Evolutionary conservation across 2,329 filamentous ascomycete species (phyloP).

Genomic region (Pyrenochaeta sp.): DNA sequence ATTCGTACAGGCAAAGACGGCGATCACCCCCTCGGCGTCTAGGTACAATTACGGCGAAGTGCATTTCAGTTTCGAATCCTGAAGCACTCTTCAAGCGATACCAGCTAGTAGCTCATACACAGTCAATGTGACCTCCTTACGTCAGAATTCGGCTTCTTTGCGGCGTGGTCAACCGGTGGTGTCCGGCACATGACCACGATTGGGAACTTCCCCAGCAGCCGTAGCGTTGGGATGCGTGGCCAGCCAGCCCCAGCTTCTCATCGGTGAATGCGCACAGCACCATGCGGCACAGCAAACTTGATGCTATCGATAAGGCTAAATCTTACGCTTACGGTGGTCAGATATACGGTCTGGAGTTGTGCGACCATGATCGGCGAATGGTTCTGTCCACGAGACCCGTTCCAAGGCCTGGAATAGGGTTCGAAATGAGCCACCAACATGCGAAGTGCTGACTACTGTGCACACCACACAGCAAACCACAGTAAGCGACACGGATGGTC

Average conservation of each 20-base stretch:
- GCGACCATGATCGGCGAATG: conserved; percentile 5
- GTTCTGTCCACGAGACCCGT: conserved; percentile 13
- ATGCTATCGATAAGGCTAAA: conserved; percentile 12
- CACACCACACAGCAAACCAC: not conserved
- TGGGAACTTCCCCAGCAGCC: conserved; percentile 9
- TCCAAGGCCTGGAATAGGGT: conserved; percentile 2
- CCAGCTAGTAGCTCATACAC: not conserved
- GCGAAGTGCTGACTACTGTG: conserved; percentile 1
- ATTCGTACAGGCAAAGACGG: not conserved
- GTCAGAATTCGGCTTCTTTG: conserved; percentile 4
- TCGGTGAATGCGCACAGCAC: conserved; percentile 6
- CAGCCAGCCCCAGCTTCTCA: conserved; percentile 4
- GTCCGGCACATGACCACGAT: conserved; percentile 6
- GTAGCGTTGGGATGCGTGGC: conserved; percentile 13
- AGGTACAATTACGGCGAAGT: not conserved
- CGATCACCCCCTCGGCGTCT: not conserved
- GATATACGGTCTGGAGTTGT: not conserved
- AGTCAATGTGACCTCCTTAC: not conserved
- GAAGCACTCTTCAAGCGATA: not conserved
- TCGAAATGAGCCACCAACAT: conserved; percentile 14
- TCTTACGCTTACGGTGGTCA: not conserved
- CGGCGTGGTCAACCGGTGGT: conserved; percentile 5
- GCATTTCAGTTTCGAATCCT: not conserved
- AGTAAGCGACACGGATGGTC: not conserved
- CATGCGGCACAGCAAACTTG: conserved; percentile 12